Conservation (phyloP, 192 early-diverging fungal genomes). For the Backusella australiensis region DNA sequence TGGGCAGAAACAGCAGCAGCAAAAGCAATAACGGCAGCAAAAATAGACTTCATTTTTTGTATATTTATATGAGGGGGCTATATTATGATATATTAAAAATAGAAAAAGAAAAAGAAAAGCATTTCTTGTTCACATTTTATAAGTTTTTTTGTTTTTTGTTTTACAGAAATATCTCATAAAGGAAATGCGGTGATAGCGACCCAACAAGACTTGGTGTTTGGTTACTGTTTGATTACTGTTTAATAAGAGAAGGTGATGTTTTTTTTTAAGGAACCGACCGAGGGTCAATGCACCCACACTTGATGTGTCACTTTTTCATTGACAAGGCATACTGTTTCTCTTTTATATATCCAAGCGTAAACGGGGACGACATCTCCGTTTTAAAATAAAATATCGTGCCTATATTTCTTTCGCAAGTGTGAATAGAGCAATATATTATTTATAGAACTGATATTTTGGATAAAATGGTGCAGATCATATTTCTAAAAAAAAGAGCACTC, state of each 20-base stretch:
- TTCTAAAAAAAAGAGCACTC: no score
- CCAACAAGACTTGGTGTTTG: background rate
- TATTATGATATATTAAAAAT: background rate
- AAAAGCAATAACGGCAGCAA: conserved; percentile 15
- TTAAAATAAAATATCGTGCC: background rate
- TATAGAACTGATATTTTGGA: no score
- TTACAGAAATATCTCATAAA: background rate
- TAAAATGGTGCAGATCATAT: background rate
- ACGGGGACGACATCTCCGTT: background rate
- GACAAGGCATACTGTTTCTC: background rate
- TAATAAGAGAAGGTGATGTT: background rate
- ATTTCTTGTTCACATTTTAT: background rate
- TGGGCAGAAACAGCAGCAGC: conserved; percentile 18
- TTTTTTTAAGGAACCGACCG: background rate
- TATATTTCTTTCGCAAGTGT: background rate
- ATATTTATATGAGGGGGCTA: background rate
- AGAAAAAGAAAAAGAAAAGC: background rate
- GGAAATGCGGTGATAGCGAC: background rate
- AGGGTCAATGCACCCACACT: background rate
- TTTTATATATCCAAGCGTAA: background rate
- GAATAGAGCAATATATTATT: background rate
- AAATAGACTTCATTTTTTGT: conserved; percentile 26
- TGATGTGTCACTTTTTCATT: background rate
- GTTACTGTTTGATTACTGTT: background rate
- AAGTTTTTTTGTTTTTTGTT: background rate